Conservation (phyloP, 257 asterid species). For the Ocimum tenuiflorum region DNA sequence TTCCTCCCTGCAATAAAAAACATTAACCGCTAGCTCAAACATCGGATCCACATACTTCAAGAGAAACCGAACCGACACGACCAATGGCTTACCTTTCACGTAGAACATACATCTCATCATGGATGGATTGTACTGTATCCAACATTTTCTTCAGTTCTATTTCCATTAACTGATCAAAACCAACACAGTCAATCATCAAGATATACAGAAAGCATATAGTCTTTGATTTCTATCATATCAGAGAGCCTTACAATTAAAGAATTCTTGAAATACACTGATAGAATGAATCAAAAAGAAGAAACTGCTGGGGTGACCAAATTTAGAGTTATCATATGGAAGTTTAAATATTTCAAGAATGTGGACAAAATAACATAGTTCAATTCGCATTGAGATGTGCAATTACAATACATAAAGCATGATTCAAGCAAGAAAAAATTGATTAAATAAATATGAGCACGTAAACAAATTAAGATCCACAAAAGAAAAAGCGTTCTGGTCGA, state of each 20-base stretch:
- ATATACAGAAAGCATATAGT: not conserved
- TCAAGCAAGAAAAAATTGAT: not conserved
- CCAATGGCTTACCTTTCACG: conserved; percentile 60
- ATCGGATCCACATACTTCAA: not conserved
- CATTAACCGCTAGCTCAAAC: not conserved
- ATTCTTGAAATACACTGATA: not conserved
- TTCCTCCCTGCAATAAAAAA: conserved; percentile 51
- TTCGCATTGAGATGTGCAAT: not conserved
- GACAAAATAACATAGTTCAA: not conserved
- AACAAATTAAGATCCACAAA: not conserved
- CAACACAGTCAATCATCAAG: not conserved
- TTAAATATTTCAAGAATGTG: not conserved
- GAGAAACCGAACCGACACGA: not conserved
- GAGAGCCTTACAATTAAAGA: not conserved
- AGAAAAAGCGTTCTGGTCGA: not conserved
- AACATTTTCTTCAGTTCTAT: conserved; percentile 81
- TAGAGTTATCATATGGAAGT: not conserved
- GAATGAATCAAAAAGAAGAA: not conserved
- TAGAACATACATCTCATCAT: conserved; percentile 81
- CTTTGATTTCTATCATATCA: not conserved
- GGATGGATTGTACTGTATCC: conserved; percentile 73
- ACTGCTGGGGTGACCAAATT: not conserved
- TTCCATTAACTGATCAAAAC: conserved; percentile 64
- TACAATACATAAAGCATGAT: not conserved
- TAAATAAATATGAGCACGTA: not conserved